Evolutionary conservation across 2,329 filamentous ascomycete genomes (phyloP).

Genomic region (Epichloe aotearoae): DNA sequence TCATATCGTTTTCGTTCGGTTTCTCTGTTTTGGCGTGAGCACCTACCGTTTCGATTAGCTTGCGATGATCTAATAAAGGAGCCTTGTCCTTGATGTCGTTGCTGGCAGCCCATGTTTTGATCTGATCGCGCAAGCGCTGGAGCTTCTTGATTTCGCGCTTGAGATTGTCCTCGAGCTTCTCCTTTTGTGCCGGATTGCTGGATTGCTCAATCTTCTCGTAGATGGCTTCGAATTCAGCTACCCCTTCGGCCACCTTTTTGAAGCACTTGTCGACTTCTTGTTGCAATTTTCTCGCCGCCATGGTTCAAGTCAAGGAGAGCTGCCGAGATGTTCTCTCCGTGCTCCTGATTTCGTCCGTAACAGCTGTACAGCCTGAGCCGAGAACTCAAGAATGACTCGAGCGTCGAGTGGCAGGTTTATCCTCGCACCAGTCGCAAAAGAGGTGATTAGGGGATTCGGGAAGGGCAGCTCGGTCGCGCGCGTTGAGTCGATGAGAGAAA

Average conservation of each 20-base stretch:
- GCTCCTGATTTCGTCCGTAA: not conserved
- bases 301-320: slow-evolving; percentile 29
- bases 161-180: slow-evolving; percentile 94
- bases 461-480: not conserved
- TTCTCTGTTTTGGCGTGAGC: slow-evolving; percentile 3
- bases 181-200: slow-evolving; percentile 86
- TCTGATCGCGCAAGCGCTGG: slow-evolving; percentile 91
- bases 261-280: slow-evolving; percentile 99
- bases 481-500: not conserved
- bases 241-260: slow-evolving; percentile 93
- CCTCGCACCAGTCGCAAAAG: not conserved
- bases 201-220: slow-evolving; percentile 96
- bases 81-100: slow-evolving; percentile 99
- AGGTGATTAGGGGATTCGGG: not conserved
- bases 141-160: slow-evolving; percentile 99
- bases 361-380: not conserved
- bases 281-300: slow-evolving; percentile 92
- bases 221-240: slow-evolving; percentile 81
- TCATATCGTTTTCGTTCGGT: not conserved
- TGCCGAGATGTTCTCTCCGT: not conserved
- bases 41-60: slow-evolving; percentile 90
- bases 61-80: slow-evolving; percentile 83
- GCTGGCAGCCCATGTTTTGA: slow-evolving; percentile 97
- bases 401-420: not conserved
- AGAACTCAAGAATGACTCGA: not conserved